Base-by-base conservation (phyloP, 805 yeast species). In the Hanseniaspora clermontiae region DNA sequence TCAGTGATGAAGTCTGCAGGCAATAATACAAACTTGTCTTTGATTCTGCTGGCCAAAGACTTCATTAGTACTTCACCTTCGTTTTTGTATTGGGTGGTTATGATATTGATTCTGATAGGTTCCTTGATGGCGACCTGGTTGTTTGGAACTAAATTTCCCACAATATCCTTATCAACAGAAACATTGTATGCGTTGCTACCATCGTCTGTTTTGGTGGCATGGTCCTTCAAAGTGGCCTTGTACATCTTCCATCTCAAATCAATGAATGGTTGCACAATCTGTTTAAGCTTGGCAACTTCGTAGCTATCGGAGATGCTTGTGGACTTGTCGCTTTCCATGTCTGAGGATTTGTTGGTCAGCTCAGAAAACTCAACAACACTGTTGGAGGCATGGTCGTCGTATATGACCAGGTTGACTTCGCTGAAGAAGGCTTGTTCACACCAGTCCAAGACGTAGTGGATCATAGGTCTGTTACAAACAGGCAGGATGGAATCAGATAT, bases 1-100 rank as follows among this genome's bases (percentile, higher is more conserved):
- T 90, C 91, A 1, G 97, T 89, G 55, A 95, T 75, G 66, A 93
- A 87, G 68, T 95, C 98, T 71, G 97, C 91, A 8, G 97, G 97
- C 56, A 93, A 70, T 36, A 93, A 69, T n/a, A 89, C 87, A 64
- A 88, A 83, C 65, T 83, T 82, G 37, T 74, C 64, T 53, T 66
- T 61, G 34, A 71, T 64, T 55, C 70, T 66, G 10, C 70, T 72
- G 49, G 77, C 72, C 60, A 77, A 69, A 57, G 79, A 76, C 47
- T 59, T 61, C 53, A 75, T 73, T 42, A 87, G 65, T 49, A 82
- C 72, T 55, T 75, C 80, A n/a, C 93, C 95, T 15, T 87, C 82
- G 14, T 77, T 67, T 15, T 75, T 77, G 11, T 77, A 72, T 53
- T 75, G 77, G 2, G 78, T 69, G 14, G 71, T 68, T 8, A 74